These are phyloP conservation scores for Teunomyces lycoperdinae DNA, from an alignment of 805 yeast genomes.

Conservation along the genomic window DNA sequence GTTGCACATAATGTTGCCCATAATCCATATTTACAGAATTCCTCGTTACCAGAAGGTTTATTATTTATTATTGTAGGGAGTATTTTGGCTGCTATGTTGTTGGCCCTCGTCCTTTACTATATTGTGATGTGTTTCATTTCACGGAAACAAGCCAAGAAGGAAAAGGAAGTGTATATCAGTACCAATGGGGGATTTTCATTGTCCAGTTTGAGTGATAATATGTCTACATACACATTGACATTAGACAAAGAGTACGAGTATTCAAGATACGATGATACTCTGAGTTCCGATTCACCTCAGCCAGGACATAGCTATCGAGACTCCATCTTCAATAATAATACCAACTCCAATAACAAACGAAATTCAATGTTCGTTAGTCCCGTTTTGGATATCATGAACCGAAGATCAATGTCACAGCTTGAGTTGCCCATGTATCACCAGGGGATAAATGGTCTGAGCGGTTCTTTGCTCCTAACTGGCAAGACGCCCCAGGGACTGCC, in stretches of 20 bases:
- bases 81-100: conserved; percentile 20
- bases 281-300: conserved; percentile 11
- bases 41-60: conserved; percentile 31
- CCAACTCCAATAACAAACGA: conserved; percentile 20
- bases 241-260: conserved; percentile 18
- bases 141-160: conserved; percentile 24
- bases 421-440: conserved; percentile 15
- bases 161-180: conserved; percentile 30
- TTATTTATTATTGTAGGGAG: conserved; percentile 45
- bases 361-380: conserved; percentile 54
- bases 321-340: conserved; percentile 10
- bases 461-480: background rate
- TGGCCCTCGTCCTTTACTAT: conserved; percentile 18
- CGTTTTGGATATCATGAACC: conserved; percentile 37
- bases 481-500: background rate
- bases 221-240: conserved; percentile 18
- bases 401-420: conserved; percentile 10
- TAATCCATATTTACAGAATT: conserved; percentile 31
- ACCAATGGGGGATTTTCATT: conserved; percentile 6
- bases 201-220: conserved; percentile 11
- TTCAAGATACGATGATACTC: conserved; percentile 9
- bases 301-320: conserved; percentile 31
- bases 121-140: conserved; percentile 22
- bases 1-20: background rate
- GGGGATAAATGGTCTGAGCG: conserved; percentile 3